Conservation (phyloP, 2,329 filamentous ascomycete genomes). For the Pezicula radicicola region DNA sequence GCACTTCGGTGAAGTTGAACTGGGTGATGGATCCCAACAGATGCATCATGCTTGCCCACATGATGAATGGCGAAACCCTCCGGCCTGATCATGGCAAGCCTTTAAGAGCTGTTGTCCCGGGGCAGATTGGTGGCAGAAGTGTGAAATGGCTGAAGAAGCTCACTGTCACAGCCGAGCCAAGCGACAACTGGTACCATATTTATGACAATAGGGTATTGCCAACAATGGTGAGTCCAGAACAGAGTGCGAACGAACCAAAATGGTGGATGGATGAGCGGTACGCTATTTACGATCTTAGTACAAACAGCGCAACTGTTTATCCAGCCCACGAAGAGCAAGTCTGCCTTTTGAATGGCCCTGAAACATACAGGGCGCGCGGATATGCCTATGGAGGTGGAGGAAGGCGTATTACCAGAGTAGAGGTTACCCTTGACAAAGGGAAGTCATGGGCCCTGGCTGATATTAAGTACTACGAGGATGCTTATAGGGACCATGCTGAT, state of each 20-base stretch:
- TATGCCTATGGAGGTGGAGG: conserved; percentile 91
- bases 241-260: conserved; percentile 67
- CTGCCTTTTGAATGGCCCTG: conserved; percentile 40
- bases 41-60: conserved; percentile 83
- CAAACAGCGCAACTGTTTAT: conserved; percentile 78
- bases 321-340: conserved; percentile 76
- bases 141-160: conserved; percentile 90
- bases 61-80: conserved; percentile 84
- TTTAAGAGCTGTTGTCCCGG: conserved; percentile 78
- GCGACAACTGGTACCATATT: conserved; percentile 93
- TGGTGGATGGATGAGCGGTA: conserved; percentile 90
- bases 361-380: conserved; percentile 65
- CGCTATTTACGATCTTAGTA: conserved; percentile 87
- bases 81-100: conserved; percentile 85
- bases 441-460: conserved; percentile 75
- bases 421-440: conserved; percentile 80
- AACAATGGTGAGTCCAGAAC: conserved; percentile 80
- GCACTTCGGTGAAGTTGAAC: conserved; percentile 82
- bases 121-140: conserved; percentile 87
- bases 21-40: conserved; percentile 83
- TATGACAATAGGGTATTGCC: conserved; percentile 90
- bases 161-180: conserved; percentile 73
- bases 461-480: conserved; percentile 81
- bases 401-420: conserved; percentile 76
- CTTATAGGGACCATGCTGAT: conserved; percentile 62